Conservation (phyloP, 805 yeast genomes). For the Metschnikowia lochheadii region DNA sequence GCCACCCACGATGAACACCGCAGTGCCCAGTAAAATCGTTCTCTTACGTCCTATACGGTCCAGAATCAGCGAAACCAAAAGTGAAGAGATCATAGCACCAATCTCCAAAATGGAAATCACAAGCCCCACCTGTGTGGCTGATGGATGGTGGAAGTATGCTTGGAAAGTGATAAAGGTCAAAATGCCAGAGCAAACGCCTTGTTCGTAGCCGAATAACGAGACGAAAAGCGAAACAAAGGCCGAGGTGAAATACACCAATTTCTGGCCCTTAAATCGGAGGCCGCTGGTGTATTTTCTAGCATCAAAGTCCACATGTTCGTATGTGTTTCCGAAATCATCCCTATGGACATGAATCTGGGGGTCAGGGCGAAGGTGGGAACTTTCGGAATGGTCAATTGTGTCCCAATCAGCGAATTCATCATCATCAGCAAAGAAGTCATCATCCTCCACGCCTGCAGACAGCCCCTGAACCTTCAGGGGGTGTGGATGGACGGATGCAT, state of each 20-base stretch:
- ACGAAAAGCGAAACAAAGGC: slow-evolving; percentile 43
- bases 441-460: neutral
- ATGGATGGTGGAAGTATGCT: slow-evolving; percentile 21
- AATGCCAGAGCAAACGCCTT: slow-evolving; percentile 89
- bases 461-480: neutral
- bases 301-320: slow-evolving; percentile 36
- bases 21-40: slow-evolving; percentile 18
- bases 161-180: slow-evolving; percentile 70
- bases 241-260: slow-evolving; percentile 41
- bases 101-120: slow-evolving; percentile 19
- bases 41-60: slow-evolving; percentile 19
- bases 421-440: slow-evolving; percentile 1
- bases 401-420: slow-evolving; percentile 16
- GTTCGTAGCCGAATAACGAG: slow-evolving; percentile 32
- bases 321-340: slow-evolving; percentile 34
- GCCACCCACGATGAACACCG: slow-evolving; percentile 17
- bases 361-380: slow-evolving; percentile 8
- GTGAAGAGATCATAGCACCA: slow-evolving; percentile 21
- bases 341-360: slow-evolving; percentile 2
- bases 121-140: slow-evolving; percentile 16
- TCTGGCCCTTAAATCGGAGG: slow-evolving; percentile 35
- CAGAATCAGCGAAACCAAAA: slow-evolving; percentile 15
- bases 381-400: slow-evolving; percentile 10
- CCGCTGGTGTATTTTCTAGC: slow-evolving; percentile 29
- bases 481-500: neutral